These are phyloP conservation scores for Diutina neorugosa DNA, from an alignment of 1,139 yeast species.

Conservation along the genomic window DNA sequence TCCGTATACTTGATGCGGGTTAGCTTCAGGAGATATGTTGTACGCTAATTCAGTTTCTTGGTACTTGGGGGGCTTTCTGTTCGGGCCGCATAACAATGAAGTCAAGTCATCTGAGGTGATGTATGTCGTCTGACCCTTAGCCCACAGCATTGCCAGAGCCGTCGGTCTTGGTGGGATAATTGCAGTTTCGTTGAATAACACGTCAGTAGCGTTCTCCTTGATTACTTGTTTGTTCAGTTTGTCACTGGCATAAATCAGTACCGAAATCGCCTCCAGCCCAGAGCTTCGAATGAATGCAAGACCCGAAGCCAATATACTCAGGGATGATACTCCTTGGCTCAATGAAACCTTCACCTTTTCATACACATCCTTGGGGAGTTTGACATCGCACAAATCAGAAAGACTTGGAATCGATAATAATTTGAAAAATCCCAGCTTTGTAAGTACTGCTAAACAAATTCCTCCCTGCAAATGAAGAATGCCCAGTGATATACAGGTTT, in stretches of 20 bases:
- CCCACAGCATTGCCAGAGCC: slow-evolving; percentile 77
- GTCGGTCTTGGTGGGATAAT: slow-evolving; percentile 71
- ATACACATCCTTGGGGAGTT: slow-evolving; percentile 22
- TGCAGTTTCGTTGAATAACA: slow-evolving; percentile 46
- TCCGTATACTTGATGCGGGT: slow-evolving; percentile 22
- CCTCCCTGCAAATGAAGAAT: slow-evolving; percentile 22
- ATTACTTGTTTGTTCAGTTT: slow-evolving; percentile 19
- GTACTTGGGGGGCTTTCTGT: slow-evolving; percentile 39
- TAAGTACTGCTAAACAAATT: slow-evolving; percentile 23
- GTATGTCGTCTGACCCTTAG: slow-evolving; percentile 55
- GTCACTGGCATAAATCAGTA: slow-evolving; percentile 8
- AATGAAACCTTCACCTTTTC: slow-evolving; percentile 15
- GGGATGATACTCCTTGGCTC: slow-evolving; percentile 13
- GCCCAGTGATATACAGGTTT: slow-evolving; percentile 42
- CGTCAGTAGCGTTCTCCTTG: slow-evolving; percentile 25
- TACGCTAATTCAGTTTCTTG: slow-evolving; percentile 45
- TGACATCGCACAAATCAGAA: slow-evolving; percentile 25
- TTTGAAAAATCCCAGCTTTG: slow-evolving; percentile 27
- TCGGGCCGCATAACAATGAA: slow-evolving; percentile 47
- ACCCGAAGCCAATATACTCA: slow-evolving; percentile 51
- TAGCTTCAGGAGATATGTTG: slow-evolving; percentile 40
- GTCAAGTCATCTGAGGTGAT: slow-evolving; percentile 50
- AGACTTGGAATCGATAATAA: slow-evolving; percentile 28
- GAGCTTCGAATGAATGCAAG: background rate
- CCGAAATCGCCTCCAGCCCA: background rate